Percentiles rank a stretch among this genome's conserved stretches.
These are phyloP conservation scores for Dryadomyces sulphureus DNA, from an alignment of 2,329 filamentous ascomycete species.

Conservation along the genomic window DNA sequence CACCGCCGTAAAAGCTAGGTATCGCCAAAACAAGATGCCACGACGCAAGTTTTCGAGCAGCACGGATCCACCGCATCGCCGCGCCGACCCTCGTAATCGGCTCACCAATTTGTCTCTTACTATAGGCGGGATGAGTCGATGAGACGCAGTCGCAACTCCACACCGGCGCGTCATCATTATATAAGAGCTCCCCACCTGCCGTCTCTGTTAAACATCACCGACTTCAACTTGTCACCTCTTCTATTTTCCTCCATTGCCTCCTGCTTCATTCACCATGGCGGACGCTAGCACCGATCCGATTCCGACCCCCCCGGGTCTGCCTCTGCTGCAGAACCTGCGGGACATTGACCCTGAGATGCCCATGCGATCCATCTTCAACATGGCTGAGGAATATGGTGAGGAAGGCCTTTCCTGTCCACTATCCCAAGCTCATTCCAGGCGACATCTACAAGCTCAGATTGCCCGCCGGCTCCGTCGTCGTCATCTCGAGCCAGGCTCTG, in stretches of 20 bases:
- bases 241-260: background rate
- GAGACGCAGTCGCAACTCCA: no score
- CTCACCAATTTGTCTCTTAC: no score
- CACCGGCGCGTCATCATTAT: no score
- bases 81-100: no score
- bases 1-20: no score
- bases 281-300: constrained; percentile 21
- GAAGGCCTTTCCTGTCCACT: constrained; percentile 10
- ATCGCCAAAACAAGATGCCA: no score
- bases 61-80: no score
- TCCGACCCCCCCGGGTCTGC: constrained; percentile 48
- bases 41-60: no score
- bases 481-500: constrained; percentile 16
- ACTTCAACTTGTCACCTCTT: no score
- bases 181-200: no score
- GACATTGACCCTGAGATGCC: constrained; percentile 48
- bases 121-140: no score
- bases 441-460: constrained; percentile 45
- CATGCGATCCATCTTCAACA: constrained; percentile 33
- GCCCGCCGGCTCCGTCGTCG: constrained; percentile 23
- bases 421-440: constrained; percentile 20
- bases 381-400: constrained; percentile 51
- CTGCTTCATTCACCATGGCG: background rate
- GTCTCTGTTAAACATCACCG: no score
- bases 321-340: constrained; percentile 49